These are phyloP conservation scores for Zychaea mexicana DNA, from an alignment of 371 early-diverging fungal species.

Conservation along the genomic window DNA sequence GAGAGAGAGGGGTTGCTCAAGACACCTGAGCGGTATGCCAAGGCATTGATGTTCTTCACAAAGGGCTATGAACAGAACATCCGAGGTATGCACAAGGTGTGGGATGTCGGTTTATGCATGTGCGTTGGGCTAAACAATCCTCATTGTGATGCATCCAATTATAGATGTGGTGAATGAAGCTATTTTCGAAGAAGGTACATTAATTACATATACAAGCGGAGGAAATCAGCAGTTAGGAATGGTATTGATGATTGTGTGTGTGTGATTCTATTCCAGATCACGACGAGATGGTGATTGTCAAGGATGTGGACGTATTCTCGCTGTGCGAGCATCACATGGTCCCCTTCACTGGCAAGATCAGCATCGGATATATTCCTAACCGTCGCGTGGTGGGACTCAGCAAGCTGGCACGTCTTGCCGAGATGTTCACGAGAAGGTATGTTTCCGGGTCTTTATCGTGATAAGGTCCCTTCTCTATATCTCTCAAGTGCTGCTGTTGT, in stretches of 20 bases:
- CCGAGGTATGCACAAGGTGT: too few relatives aligned
- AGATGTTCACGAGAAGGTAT: constrained; percentile 88
- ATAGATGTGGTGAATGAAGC: constrained; percentile 89
- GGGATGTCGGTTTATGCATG: too few relatives aligned
- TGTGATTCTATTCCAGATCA: too few relatives aligned
- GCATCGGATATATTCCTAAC: constrained; percentile 97
- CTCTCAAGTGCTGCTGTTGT: neutral
- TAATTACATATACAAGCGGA: neutral
- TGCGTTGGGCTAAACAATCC: too few relatives aligned
- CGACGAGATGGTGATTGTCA: constrained; percentile 98
- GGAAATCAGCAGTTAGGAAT: neutral
- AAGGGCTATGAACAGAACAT: constrained; percentile 94
- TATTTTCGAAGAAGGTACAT: constrained; percentile 91
- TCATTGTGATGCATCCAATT: neutral
- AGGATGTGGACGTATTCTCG: constrained; percentile 93
- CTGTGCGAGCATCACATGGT: constrained; percentile 99
- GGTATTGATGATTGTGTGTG: neutral
- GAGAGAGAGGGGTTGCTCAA: constrained; percentile 92
- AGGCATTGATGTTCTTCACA: constrained; percentile 96
- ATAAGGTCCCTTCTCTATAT: too few relatives aligned
- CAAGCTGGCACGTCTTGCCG: constrained; percentile 97
- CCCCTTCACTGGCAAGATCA: constrained; percentile 95
- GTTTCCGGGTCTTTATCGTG: too few relatives aligned
- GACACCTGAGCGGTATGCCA: constrained; percentile 97
- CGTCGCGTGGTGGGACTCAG: constrained; percentile 93